Conservation (phyloP, 176 grass and related monocot species). For the Microstegium vimineum region DNA sequence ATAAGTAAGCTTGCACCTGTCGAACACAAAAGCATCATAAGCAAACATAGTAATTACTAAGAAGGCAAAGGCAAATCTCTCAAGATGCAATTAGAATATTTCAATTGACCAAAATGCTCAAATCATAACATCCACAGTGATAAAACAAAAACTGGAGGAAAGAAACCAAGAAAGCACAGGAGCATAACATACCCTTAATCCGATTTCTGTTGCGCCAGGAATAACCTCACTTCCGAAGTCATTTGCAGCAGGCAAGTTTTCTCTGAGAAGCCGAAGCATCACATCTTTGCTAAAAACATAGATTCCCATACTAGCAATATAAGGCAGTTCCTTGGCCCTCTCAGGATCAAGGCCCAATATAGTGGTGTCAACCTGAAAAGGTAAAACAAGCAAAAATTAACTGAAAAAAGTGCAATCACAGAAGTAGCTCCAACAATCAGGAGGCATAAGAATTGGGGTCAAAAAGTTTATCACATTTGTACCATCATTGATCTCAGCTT, state of each 20-base stretch:
- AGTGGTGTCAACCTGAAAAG: conserved; percentile 83
- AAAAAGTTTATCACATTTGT: conserved; percentile 5
- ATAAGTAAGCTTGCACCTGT: conserved; percentile 95
- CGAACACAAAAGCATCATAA: conserved; percentile 30
- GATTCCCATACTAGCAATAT: conserved; percentile 98
- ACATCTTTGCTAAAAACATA: conserved; percentile 95
- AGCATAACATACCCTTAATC: conserved; percentile 76
- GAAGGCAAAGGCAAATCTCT: neutral
- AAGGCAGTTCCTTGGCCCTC: conserved; percentile 83
- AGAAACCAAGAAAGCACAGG: neutral
- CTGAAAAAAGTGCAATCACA: conserved; percentile 1
- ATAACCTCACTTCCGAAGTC: conserved; percentile 99
- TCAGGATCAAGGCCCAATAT: conserved; percentile 77
- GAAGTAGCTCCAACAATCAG: conserved; percentile 1
- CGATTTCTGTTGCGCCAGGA: conserved; percentile 84
- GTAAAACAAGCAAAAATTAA: conserved; percentile 10
- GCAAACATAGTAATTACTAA: neutral
- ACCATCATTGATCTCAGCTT: conserved; percentile 91
- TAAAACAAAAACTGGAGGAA: neutral
- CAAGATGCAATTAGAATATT: neutral
- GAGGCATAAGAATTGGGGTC: neutral
- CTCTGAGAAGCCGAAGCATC: conserved; percentile 82
- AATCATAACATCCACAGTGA: neutral
- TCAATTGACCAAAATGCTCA: neutral
- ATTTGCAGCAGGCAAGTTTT: conserved; percentile 78